Evolutionary conservation across 768 basidiomycete genomes (phyloP).

Genomic region (Kockovaella imperatae): DNA sequence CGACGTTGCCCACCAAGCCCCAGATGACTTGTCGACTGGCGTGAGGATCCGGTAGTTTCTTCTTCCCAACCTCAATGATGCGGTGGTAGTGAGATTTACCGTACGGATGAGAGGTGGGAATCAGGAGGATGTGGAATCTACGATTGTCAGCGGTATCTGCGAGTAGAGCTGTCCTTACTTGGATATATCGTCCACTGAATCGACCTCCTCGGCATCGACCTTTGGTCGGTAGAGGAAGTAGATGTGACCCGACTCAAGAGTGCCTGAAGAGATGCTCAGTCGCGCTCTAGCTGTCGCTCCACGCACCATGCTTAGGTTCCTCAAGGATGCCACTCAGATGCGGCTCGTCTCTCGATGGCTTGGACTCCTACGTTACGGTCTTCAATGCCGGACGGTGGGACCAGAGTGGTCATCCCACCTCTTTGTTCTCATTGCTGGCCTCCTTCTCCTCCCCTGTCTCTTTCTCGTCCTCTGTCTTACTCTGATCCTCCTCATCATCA

Average conservation of each 20-base stretch:
- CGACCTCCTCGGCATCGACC: slow-evolving; percentile 29
- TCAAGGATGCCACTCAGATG: slow-evolving; percentile 5
- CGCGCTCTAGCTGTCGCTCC: not conserved
- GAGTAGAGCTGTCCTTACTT: slow-evolving; percentile 20
- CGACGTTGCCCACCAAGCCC: slow-evolving; percentile 26
- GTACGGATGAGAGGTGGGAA: slow-evolving; percentile 27
- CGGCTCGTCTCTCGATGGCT: too few relatives aligned
- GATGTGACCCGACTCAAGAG: slow-evolving; percentile 38
- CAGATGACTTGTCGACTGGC: slow-evolving; percentile 38
- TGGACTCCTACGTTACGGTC: too few relatives aligned
- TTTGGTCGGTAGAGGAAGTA: slow-evolving; percentile 42
- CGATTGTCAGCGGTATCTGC: not conserved
- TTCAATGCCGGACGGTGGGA: too few relatives aligned
- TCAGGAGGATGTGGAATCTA: slow-evolving; percentile 40
- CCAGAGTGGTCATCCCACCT: not conserved
- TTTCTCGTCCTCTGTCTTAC: not conserved
- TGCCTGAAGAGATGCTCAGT: slow-evolving; percentile 16
- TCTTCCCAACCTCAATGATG: slow-evolving; percentile 41
- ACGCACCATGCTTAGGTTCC: slow-evolving; percentile 33
- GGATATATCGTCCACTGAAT: slow-evolving; percentile 35
- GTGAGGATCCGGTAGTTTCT: slow-evolving; percentile 38
- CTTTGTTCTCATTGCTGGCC: not conserved
- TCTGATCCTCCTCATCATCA: slow-evolving; percentile 1
- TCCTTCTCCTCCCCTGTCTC: slow-evolving; percentile 7
- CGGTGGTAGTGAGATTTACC: slow-evolving; percentile 34